These are phyloP conservation scores for Mucor saturninus DNA, from an alignment of 371 early-diverging fungal genomes.

Conservation along the genomic window DNA sequence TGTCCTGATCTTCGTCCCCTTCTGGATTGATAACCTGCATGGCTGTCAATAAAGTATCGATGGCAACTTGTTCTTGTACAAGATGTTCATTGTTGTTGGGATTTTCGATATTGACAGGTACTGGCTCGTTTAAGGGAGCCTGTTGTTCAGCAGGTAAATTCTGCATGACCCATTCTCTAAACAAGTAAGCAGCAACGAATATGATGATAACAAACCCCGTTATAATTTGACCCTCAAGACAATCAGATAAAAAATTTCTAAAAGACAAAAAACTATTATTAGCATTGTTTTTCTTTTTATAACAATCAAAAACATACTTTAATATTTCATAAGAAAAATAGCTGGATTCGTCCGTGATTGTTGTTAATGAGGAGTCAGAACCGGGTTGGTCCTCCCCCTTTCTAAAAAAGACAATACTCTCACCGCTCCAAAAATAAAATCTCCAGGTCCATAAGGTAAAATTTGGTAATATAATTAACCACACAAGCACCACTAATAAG, in stretches of 20 bases:
- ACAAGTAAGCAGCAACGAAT: slow-evolving; percentile 72
- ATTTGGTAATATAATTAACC: slow-evolving; percentile 82
- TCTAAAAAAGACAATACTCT: slow-evolving; percentile 31
- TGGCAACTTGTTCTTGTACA: slow-evolving; percentile 26
- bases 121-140: slow-evolving; percentile 6
- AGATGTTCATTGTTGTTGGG: slow-evolving; percentile 8
- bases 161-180: slow-evolving; percentile 85
- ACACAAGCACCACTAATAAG: slow-evolving; percentile 65
- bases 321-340: neutral
- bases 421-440: slow-evolving; percentile 77
- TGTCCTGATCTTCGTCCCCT: neutral
- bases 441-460: slow-evolving; percentile 81
- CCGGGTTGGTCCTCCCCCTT: neutral
- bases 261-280: neutral
- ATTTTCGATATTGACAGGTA: neutral
- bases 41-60: slow-evolving; percentile 31
- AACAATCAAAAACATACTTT: slow-evolving; percentile 8
- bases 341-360: neutral
- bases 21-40: slow-evolving; percentile 30
- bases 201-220: slow-evolving; percentile 71
- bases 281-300: neutral
- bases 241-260: slow-evolving; percentile 72
- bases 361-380: neutral
- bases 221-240: slow-evolving; percentile 84
- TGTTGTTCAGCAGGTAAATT: slow-evolving; percentile 55